Conservation (phyloP, 768 basidiomycete species). For the Boletus vermiculosoides region DNA sequence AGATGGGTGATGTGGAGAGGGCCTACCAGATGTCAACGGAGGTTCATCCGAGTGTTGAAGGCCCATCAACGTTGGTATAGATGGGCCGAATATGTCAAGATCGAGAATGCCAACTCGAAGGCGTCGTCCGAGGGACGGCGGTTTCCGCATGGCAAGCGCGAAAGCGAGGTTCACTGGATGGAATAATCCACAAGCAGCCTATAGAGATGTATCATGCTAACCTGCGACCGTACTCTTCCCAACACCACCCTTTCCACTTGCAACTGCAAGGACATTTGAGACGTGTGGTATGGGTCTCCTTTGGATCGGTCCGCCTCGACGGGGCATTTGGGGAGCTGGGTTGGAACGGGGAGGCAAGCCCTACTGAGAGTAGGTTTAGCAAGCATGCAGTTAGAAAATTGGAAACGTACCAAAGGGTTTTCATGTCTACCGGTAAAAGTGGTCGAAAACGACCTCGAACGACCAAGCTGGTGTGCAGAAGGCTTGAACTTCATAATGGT, state of each 20-base stretch:
- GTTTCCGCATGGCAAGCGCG: conserved; percentile 53
- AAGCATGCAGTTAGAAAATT: neutral
- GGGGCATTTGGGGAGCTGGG: conserved; percentile 58
- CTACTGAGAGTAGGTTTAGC: conserved; percentile 27
- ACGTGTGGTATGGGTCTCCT: conserved; percentile 70
- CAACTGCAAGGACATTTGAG: conserved; percentile 77
- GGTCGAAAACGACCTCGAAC: conserved; percentile 20
- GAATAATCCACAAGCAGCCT: conserved; percentile 6
- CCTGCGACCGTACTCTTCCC: conserved; percentile 94
- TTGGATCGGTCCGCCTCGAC: conserved; percentile 50
- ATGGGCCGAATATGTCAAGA: conserved; percentile 95
- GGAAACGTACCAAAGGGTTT: conserved; percentile 52
- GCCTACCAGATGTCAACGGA: conserved; percentile 63
- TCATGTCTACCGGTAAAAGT: conserved; percentile 37
- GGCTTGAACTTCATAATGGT: conserved; percentile 13
- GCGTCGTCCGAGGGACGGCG: conserved; percentile 33
- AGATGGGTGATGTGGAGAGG: neutral
- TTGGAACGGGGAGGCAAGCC: conserved; percentile 33
- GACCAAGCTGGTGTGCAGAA: neutral
- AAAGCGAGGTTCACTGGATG: conserved; percentile 76
- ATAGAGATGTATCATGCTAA: conserved; percentile 32
- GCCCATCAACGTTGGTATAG: conserved; percentile 90
- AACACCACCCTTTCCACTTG: conserved; percentile 94
- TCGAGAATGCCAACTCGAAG: conserved; percentile 86
- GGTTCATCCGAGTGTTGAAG: conserved; percentile 79